Base-by-base conservation (phyloP, 768 basidiomycete species). In the Podaxis rugospora region DNA sequence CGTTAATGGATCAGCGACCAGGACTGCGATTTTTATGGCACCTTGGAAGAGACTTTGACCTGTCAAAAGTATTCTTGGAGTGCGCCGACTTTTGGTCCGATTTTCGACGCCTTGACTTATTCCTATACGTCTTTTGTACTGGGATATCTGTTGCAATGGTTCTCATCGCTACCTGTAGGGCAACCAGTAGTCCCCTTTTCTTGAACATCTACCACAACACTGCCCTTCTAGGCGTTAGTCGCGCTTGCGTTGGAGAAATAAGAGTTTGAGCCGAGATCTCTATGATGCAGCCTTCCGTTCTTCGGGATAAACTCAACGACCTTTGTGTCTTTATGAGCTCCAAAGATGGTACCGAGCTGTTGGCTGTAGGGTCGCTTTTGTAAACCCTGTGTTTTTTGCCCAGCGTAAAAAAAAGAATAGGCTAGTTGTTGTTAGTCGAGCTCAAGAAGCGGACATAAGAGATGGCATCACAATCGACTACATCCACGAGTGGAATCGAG, bases 291-390 rank as follows among this genome's bases (percentile, higher is more conserved):
- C 58, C 73, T 82, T 46, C 92, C 92, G 61, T 84, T 83, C 70
- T 83, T 66, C 60, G 94, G 78, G 61, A 94, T 78, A 21, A 70
- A 69, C 51, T 73, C 68, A 44, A 90, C 73, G 7, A 89, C 86
- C 1, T 90, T 89, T n/a, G 46, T 92, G 46, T 92, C 86, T 51
- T 85, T 87, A 66, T 76, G 71, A 2, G 87, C 82, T 16, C 79
- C 84, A 66, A 95, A 94, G 37, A 75, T 75, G 58, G 74, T 87
- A 46, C 92, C 90, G 59, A 95, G 84, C 66, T 92, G 86, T 70
- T 95, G 93, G 51, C 89, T 86, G n/a, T 92, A 93, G 10, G 90
- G 80, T 55, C 79, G 78, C 27, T 86, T 83, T 39, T 92, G 81
- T 55, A 85, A 71, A n/a, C 92, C 93, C 73, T 93, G 92, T 4